Evolutionary conservation across 2,329 filamentous ascomycete genomes (phyloP).

Genomic region (Colletotrichum sp.): DNA sequence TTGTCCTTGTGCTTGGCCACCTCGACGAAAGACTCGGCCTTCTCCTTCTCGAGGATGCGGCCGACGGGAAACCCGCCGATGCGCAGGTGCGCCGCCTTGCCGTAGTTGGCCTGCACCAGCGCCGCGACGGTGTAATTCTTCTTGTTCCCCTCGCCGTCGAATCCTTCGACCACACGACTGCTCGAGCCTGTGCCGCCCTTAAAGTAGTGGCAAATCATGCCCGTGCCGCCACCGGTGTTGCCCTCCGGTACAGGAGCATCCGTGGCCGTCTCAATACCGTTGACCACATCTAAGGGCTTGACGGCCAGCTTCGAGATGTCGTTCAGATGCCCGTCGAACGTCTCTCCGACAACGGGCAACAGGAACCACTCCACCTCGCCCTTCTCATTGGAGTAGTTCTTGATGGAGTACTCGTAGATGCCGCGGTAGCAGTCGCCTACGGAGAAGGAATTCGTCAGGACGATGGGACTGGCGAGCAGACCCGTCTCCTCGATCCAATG

Average conservation of each 20-base stretch:
- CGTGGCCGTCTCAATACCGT: slow-evolving; percentile 55
- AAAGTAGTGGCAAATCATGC: slow-evolving; percentile 69
- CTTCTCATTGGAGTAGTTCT: slow-evolving; percentile 44
- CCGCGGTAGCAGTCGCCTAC: slow-evolving; percentile 64
- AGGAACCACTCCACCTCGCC: slow-evolving; percentile 56
- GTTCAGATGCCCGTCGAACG: slow-evolving; percentile 66
- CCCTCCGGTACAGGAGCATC: slow-evolving; percentile 62
- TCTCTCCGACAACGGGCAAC: slow-evolving; percentile 64
- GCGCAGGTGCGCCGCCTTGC: slow-evolving; percentile 56
- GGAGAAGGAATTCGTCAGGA: slow-evolving; percentile 62
- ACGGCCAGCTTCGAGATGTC: slow-evolving; percentile 61
- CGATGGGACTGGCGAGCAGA: slow-evolving; percentile 60
- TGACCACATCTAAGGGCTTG: slow-evolving; percentile 55
- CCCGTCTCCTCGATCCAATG: slow-evolving; percentile 68
- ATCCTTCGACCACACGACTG: slow-evolving; percentile 58
- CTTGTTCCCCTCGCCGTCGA: slow-evolving; percentile 33
- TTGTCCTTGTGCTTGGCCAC: slow-evolving; percentile 42
- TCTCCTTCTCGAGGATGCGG: slow-evolving; percentile 53
- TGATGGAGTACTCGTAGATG: slow-evolving; percentile 59
- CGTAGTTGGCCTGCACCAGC: slow-evolving; percentile 71
- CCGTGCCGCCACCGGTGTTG: slow-evolving; percentile 69
- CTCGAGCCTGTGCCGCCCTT: slow-evolving; percentile 71
- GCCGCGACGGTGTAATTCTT: slow-evolving; percentile 62
- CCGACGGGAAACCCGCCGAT: slow-evolving; percentile 68
- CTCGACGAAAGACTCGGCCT: slow-evolving; percentile 30